Conservation (phyloP, 805 yeast species). For the Pichia pseudocactophila region DNA sequence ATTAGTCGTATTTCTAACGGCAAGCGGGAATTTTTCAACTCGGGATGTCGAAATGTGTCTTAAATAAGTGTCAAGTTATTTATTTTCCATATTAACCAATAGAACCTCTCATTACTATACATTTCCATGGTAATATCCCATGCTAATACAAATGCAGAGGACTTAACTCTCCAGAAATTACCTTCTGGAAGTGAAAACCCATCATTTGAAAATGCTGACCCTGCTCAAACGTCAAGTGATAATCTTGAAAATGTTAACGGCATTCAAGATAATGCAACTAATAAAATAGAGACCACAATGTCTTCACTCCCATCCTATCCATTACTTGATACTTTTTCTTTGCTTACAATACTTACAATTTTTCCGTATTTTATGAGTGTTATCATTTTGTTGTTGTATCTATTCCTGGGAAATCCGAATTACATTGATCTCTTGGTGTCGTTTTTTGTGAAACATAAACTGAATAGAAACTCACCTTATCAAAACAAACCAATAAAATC, state of each 20-base stretch:
- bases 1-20: too few species aligned
- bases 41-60: too few species aligned
- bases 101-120: too few species aligned
- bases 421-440: conserved; percentile 23
- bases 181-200: too few species aligned
- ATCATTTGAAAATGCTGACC: too few species aligned
- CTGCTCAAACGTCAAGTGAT: too few species aligned
- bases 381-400: conserved; percentile 15
- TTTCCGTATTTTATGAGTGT: conserved; percentile 24
- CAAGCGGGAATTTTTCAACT: too few species aligned
- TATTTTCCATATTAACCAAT: too few species aligned
- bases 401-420: conserved; percentile 20
- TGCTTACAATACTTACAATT: conserved; percentile 19
- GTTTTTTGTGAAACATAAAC: conserved; percentile 19
- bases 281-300: neutral
- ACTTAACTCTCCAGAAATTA: too few species aligned
- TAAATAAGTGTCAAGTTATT: too few species aligned
- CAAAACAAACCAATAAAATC: neutral
- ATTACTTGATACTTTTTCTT: conserved; percentile 23
- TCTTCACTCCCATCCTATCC: conserved; percentile 19
- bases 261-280: neutral
- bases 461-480: conserved; percentile 15
- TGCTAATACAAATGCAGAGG: too few species aligned
- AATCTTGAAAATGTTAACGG: neutral
- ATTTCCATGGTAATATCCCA: too few species aligned